Evolutionary conservation across 176 grass and related monocot species (phyloP), one percentile per base, ranked within the genome.

Genomic region (Lolium perenne): DNA sequence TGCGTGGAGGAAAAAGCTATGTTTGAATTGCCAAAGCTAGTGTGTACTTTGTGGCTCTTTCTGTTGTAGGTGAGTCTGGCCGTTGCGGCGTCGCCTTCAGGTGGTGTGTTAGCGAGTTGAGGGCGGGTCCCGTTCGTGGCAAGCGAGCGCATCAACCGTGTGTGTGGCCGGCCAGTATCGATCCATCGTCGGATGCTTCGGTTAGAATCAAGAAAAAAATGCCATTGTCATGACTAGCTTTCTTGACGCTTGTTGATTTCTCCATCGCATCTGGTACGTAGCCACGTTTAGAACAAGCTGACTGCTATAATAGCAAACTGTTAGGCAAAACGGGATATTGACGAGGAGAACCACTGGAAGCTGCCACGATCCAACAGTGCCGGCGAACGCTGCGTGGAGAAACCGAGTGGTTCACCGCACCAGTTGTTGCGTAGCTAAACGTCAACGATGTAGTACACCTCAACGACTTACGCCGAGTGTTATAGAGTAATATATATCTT

Each of bases 271-370:
- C 71, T 71, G 68, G 68, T 70, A 38, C 35, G 32, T 40, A 11
- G 38, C 83, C 88, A 90, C 88, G 83, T 90, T 90, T 90, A 86
- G 53, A 82, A 82, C 78, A 86, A 71, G 88, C 51, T n/a, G 12
- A 73, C 71, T 70, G 16, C 66, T 74, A 56, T 74, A 56, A 41
- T 40, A 46, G 40, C 81, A 56, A 50, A 55, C 53, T 89, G 87
- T 84, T 84, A 80, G 76, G 82, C 82, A 13, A 56, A 55, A 79
- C 38, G n/a, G 21, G 87, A 73, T 55, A 29, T 49, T 79, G 41
- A 65, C 59, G 14, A 49, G 59, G 78, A 32, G 41, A 46, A 43
- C 8, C 58, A 23, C 54, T 10, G 20, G 55, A 79, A 43, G 55
- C 55, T 79, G 38, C 38, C 55, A 60, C 76, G 55, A 43, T 25